Evolutionary conservation across 2,329 filamentous ascomycete genomes (phyloP), one percentile per base, ranked within the genome.

Genomic region (Cyphellophora europaea): DNA sequence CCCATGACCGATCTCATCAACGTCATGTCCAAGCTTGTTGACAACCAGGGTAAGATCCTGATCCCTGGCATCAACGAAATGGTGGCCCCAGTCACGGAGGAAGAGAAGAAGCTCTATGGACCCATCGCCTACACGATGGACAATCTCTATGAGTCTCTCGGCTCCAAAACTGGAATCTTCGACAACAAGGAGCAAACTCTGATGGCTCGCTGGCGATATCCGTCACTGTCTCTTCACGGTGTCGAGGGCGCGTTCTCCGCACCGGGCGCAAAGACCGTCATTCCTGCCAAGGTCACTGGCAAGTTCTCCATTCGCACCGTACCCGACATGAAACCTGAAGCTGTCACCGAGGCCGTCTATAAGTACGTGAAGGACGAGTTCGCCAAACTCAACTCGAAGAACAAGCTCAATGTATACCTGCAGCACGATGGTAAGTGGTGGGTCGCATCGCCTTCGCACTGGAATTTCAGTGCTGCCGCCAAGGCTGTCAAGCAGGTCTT

Each of bases 301-400:
- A 98, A 98, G 68, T 98, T 98, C 71, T 93, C 85, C 33, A 95
- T 98, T 65, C 80, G 91, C 49, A 96, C 88, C 21, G 91, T 98
- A 14, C 91, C 91, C 35, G 77, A 98, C 66, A 98, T 98, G 91
- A 83, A 95, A 58, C 86, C 86, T 50, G 79, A 86, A 37, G 77
- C 80, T 55, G 93, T 94, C 53, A 93, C 93, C 65, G 73, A 78
- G 55, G 71, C 81, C 29, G 89, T 98, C 28, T 82, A 77, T 66
- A 79, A 83, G 59, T 82, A 88, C 59, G 72, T 96, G 45, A 74
- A 89, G 55, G 78, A 82, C 46, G 77, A 83, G 49, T 95, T 93
- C 59, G 79, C 82, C 51, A 86, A 87, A 63, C 72, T 96, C 19
- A 75, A 77, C 47, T 91, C 82, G 63, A 98, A 98, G 73, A 98